Evolutionary conservation across 2,329 filamentous ascomycete genomes (phyloP), one percentile per base, ranked within the genome.

Genomic region (Hymenoscyphus occultus): DNA sequence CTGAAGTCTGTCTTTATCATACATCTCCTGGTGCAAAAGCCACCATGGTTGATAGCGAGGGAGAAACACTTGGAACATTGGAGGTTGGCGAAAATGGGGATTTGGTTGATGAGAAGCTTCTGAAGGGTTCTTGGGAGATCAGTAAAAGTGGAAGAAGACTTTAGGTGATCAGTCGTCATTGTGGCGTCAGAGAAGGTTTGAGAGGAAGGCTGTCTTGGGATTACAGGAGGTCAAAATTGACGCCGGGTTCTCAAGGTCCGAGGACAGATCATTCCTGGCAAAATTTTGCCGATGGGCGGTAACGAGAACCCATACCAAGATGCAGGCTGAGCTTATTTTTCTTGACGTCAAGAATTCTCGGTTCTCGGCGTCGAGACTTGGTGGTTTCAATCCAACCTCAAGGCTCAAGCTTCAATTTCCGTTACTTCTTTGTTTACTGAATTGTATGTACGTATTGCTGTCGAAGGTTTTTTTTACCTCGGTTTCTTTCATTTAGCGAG

Each of bases 1-100:
- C 74, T 2, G 83, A 85, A 68, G 77, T 85, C 28, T 77, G 77
- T 39, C 70, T 82, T 22, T 84, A 84, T 64, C 76, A 80, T 45
- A 76, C 73, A 3, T 71, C 66, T 2, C 71, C 78, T 28, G 81
- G 81, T 0, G 77, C 80, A 1, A 80, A 73, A 66, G 74, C 80
- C 0, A 74, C 75, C 0, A 63, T 84, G 3, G 76, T 84, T 1
- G 77, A 81, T 67, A 76, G 71, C 1, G 75, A 80, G 2, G 82
- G 82, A 1, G 77, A 76, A 19, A 68, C 68, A 5, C 57, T 80
- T n/a, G 81, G 79, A 0, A 71, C 73, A 19, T 71, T 84, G 62
- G 76, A 74, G 59, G 74, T 82, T 10, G 78, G 73, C 6, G 67
- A 72, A 1, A 74, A 79, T 65, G 79, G 79, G 0, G 75, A 79